phyloP scores from a whole-genome alignment of 345 rosid species.

The Gynandropsis gynandra region DNA sequence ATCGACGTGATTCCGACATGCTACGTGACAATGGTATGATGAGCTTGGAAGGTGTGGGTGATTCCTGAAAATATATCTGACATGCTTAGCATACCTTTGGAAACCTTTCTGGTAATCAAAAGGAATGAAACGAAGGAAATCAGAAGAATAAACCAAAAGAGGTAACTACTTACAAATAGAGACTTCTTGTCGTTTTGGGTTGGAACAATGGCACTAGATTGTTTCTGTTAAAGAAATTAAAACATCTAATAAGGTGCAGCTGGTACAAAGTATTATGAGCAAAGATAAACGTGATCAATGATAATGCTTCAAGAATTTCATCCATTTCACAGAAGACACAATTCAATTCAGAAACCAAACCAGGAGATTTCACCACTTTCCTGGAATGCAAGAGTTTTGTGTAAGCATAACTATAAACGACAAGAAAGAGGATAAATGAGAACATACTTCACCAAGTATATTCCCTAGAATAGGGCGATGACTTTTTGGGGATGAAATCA shows the following conservation, averaged over 20 bases:
- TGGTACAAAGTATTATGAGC: slow-evolving; percentile 11
- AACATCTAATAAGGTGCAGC: slow-evolving; percentile 6
- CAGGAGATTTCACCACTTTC: not conserved
- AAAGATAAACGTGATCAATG: slow-evolving; percentile 5
- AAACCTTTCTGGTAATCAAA: slow-evolving; percentile 12
- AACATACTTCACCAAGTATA: slow-evolving; percentile 63
- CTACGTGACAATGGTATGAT: slow-evolving; percentile 56
- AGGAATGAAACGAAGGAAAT: no score
- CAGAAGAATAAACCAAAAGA: no score
- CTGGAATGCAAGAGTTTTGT: slow-evolving; percentile 5
- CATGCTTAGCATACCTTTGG: slow-evolving; percentile 5
- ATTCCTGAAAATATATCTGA: slow-evolving; percentile 45
- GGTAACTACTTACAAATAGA: slow-evolving; percentile 62
- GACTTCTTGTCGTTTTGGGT: slow-evolving; percentile 45
- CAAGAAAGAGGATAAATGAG: slow-evolving; percentile 17
- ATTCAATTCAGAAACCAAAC: no score
- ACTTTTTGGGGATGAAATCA: slow-evolving; percentile 46
- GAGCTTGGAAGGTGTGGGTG: slow-evolving; percentile 86
- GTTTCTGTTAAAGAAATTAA: slow-evolving; percentile 43
- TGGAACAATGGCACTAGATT: slow-evolving; percentile 39
- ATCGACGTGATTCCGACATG: slow-evolving; percentile 68
- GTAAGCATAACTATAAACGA: slow-evolving; percentile 13
- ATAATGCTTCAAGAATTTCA: not conserved
- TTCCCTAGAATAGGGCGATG: slow-evolving; percentile 37
- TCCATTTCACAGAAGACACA: not conserved